Evolutionary conservation across 2,329 filamentous ascomycete species (phyloP), one percentile per base, ranked within the genome.

Genomic region (Neoarthrinium moseri): DNA sequence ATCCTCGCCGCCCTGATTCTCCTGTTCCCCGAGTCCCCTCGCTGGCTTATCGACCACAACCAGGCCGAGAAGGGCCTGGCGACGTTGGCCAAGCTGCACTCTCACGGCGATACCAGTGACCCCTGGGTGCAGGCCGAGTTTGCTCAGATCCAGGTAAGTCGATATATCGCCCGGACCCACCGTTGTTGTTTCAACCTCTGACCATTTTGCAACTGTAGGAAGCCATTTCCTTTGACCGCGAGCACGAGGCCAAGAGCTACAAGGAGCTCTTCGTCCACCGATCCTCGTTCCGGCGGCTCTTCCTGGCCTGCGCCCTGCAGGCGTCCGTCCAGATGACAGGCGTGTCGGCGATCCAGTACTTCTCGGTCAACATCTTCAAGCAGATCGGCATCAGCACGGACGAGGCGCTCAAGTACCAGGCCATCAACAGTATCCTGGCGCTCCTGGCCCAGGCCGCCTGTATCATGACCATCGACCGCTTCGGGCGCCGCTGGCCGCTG

Each of bases 311-410:
- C 55, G 75, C 86, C 1, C 68, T 90, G 1, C 87, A 91, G 61
- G 86, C 83, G 0, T 81, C 80, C 0, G 74, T 84, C 3, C 87
- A 91, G 62, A 89, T 91, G 84, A 91, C 87, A 0, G 87, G 87
- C 52, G 84, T 86, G 0, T 80, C 75, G 2, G 83, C 84, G 1
- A 89, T 90, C 52, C 86, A 91, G 60, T 91, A 90, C 65, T 90
- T 86, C 65, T 84, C 81, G 0, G 78, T 85, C 15, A 64, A 59
- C 3, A 88, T 89, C 53, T 89, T 86, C 64, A 68, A 65, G 2
- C 78, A 87, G 59, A 87, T 89, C 53, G 86, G 86, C 22, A 89
- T 91, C 53, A 62, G 67, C 0, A 75, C 77, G 18, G 71, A 80
- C 42, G 75, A 86, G 22, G 83, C 87, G 0, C 75, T 91, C 32